Percentiles rank a stretch among this genome's conserved stretches.
phyloP scores from a whole-genome alignment of 176 grass and related monocot species.

The Canna indica region DNA sequence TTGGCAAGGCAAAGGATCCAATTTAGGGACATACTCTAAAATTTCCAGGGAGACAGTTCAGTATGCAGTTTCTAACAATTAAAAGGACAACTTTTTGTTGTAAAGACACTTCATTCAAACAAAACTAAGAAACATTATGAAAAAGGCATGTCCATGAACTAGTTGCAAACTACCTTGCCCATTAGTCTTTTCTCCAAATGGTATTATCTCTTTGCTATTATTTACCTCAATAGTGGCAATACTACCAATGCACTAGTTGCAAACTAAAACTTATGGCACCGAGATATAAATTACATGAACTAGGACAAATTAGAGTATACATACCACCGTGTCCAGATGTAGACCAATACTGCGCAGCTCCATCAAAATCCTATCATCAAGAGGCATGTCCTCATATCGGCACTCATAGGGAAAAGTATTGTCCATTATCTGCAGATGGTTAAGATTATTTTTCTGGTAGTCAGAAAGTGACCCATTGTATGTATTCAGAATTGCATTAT shows the following conservation, averaged over 20 bases:
- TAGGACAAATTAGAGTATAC: background rate
- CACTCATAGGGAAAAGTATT: constrained; percentile 42
- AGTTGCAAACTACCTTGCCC: no score
- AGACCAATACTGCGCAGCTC: constrained; percentile 78
- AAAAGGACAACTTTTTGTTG: no score
- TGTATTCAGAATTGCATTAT: constrained; percentile 21
- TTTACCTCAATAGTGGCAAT: no score
- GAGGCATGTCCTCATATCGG: constrained; percentile 56
- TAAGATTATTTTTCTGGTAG: constrained; percentile 26
- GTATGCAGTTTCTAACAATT: no score
- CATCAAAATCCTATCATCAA: constrained; percentile 67
- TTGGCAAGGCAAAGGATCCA: no score
- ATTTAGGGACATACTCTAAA: no score
- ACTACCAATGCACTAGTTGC: background rate
- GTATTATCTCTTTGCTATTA: no score
- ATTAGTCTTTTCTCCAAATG: no score
- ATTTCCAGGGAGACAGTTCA: no score
- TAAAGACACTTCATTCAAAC: no score
- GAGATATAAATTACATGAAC: background rate
- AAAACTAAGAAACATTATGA: no score
- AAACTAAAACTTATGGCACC: background rate
- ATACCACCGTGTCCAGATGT: constrained; percentile 57
- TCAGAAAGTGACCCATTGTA: constrained; percentile 33
- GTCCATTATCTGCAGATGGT: constrained; percentile 24
- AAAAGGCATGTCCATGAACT: no score